Conservation (phyloP, 2,329 filamentous ascomycete genomes). For the Cercospora brassicicola region DNA sequence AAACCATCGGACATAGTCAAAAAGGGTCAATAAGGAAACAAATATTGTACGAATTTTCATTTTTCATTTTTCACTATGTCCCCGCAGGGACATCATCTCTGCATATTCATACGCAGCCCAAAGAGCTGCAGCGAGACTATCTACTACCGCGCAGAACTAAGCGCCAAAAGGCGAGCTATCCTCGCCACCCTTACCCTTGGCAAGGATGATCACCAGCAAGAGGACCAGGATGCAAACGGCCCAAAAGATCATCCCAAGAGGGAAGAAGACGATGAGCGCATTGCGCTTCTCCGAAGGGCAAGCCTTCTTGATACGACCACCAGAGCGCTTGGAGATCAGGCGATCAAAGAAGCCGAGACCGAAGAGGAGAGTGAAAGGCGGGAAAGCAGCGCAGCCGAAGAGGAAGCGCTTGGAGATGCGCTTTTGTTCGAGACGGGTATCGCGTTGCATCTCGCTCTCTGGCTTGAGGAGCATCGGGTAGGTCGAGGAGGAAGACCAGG, state of each 20-base stretch:
- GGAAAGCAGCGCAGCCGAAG: constrained; percentile 19
- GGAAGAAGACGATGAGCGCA: constrained; percentile 24
- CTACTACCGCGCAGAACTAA: not conserved
- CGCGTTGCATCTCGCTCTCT: constrained; percentile 8
- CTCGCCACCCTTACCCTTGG: constrained; percentile 1
- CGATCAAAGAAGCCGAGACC: constrained; percentile 29
- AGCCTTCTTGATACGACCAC: constrained; percentile 27
- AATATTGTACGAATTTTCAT: too few species aligned
- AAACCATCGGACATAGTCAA: not conserved
- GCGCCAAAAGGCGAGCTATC: constrained; percentile 5
- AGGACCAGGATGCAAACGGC: constrained; percentile 5
- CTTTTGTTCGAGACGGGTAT: constrained; percentile 21
- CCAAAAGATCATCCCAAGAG: constrained; percentile 24
- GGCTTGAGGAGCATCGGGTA: constrained; percentile 18
- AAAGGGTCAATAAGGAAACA: too few species aligned
- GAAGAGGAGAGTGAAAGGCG: constrained; percentile 28
- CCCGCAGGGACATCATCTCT: not conserved
- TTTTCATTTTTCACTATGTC: not conserved
- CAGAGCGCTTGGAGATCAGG: constrained; percentile 22
- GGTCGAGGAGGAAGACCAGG: constrained; percentile 13
- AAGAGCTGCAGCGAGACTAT: not conserved
- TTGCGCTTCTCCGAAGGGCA: constrained; percentile 26
- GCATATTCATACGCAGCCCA: not conserved
- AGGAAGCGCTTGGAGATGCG: constrained; percentile 21
- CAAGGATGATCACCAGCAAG: constrained; percentile 9